Base-by-base conservation (phyloP, 768 basidiomycete species). In the Boletus reticulatus region DNA sequence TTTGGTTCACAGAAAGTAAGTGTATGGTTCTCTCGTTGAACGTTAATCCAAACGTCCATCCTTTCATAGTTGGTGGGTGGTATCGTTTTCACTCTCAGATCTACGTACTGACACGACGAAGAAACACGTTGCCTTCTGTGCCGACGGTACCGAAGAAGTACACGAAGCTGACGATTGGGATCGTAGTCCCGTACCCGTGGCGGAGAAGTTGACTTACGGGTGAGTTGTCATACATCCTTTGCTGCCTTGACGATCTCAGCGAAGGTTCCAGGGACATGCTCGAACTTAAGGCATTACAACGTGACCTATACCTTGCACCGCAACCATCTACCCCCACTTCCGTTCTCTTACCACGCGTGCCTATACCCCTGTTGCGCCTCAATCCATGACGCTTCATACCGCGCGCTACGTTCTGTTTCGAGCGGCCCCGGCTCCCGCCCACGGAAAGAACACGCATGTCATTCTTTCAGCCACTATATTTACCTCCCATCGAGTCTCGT, bases 121-220 rank as follows among this genome's bases (percentile, higher is more conserved):
- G 57, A 88, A 89, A 71, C 79, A 78, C 32, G 89, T 91, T 31
- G 80, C 79, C 9, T 91, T 89, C 60, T 79, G 81, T 43, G 74
- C 73, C 4, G 73, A 79, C 3, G 79, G 78, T 50, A 71, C 74
- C 13, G 83, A 87, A 56, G 78, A 88, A 66, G 75, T 90, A 12
- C 79, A 80, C 64, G 68, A 77, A 32, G 89, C 86, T 4, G 89
- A 91, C 67, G 87, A 88, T 53, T 90, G 89, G 89, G 89, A 91
- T 67, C 78, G 89, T 16, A 88, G 86, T 2, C 88, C 89, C 4
- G 78, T 79, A 3, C 84, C 87, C 39, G 83, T 86, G 24, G 79
- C 85, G 7, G 76, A 77, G 32, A 79, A 77, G 56, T 72, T 90
- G 60, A 78, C 82, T 3, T 90, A 88, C 65, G 78, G 84, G 87